phyloP scores from a whole-genome alignment of 805 yeast genomes.

The Wickerhamia fluorescens region DNA sequence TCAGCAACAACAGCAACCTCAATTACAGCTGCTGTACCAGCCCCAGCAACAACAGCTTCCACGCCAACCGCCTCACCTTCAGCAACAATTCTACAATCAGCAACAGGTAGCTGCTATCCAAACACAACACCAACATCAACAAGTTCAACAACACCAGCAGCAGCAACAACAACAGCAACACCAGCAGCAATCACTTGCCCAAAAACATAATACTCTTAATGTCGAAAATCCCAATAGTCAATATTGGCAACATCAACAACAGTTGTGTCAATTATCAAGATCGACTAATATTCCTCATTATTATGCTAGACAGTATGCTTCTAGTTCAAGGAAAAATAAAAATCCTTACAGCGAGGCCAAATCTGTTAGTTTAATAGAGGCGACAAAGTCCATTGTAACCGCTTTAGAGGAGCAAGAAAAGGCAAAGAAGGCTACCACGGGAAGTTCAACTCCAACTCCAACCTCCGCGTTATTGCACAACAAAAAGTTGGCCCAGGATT shows the following conservation, averaged over 20 bases:
- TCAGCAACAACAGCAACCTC: constrained; percentile 10
- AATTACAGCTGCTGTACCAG: constrained; percentile 16
- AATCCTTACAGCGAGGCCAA: constrained; percentile 32
- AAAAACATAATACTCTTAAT: constrained; percentile 27
- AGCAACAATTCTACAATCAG: constrained; percentile 8
- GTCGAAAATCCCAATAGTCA: constrained; percentile 36
- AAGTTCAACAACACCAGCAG: constrained; percentile 6
- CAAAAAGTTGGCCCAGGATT: constrained; percentile 35
- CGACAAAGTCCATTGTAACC: constrained; percentile 31
- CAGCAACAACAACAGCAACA: constrained; percentile 8
- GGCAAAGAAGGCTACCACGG: constrained; percentile 16
- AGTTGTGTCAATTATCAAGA: constrained; percentile 65
- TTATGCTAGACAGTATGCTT: constrained; percentile 80
- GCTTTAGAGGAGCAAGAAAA: constrained; percentile 39
- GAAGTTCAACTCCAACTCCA: constrained; percentile 29
- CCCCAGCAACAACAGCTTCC: constrained; percentile 15
- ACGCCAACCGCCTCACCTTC: constrained; percentile 15
- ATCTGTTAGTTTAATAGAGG: constrained; percentile 33
- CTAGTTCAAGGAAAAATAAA: constrained; percentile 46
- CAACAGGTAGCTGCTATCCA: constrained; percentile 7
- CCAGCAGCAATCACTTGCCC: constrained; percentile 11
- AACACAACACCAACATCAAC: constrained; percentile 4
- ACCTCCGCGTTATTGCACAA: constrained; percentile 30
- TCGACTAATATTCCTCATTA: constrained; percentile 61
- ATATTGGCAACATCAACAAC: constrained; percentile 76